These are phyloP conservation scores for Prunus campanulata DNA, from an alignment of 306 rosid genomes.

Conservation along the genomic window DNA sequence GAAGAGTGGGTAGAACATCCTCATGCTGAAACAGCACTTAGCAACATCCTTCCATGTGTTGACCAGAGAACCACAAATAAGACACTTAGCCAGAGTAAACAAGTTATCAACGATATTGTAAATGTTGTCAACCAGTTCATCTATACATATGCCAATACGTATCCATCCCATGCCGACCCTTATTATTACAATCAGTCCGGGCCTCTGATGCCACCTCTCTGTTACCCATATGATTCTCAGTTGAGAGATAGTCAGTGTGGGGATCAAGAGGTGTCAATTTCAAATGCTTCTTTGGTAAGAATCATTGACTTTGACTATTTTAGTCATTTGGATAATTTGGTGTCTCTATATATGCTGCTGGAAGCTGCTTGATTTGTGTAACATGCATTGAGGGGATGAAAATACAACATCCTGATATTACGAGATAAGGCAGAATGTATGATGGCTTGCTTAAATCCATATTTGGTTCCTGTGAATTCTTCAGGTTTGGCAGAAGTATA, in stretches of 20 bases:
- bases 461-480: slow-evolving; percentile 13
- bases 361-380: background rate
- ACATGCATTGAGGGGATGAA: no score
- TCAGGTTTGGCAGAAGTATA: slow-evolving; percentile 84
- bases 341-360: background rate
- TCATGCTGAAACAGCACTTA: slow-evolving; percentile 84
- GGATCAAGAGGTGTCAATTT: slow-evolving; percentile 64
- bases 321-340: background rate
- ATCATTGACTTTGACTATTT: background rate
- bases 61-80: slow-evolving; percentile 77
- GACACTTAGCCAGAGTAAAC: slow-evolving; percentile 78
- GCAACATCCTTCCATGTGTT: slow-evolving; percentile 89
- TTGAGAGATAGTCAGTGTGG: slow-evolving; percentile 54
- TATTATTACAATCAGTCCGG: slow-evolving; percentile 79
- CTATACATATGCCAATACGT: slow-evolving; percentile 59
- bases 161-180: slow-evolving; percentile 33
- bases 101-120: slow-evolving; percentile 59
- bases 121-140: slow-evolving; percentile 62
- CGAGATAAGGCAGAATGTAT: background rate
- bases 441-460: background rate
- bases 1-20: slow-evolving; percentile 92
- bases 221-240: slow-evolving; percentile 74
- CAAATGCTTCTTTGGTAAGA: slow-evolving; percentile 70
- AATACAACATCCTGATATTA: no score
- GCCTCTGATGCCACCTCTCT: slow-evolving; percentile 75